A percentile compares a stretch with the other conserved stretches of the same genome.
These are phyloP conservation scores for Ramichloridium luteum DNA, from an alignment of 2,329 filamentous ascomycete species.

Conservation along the genomic window DNA sequence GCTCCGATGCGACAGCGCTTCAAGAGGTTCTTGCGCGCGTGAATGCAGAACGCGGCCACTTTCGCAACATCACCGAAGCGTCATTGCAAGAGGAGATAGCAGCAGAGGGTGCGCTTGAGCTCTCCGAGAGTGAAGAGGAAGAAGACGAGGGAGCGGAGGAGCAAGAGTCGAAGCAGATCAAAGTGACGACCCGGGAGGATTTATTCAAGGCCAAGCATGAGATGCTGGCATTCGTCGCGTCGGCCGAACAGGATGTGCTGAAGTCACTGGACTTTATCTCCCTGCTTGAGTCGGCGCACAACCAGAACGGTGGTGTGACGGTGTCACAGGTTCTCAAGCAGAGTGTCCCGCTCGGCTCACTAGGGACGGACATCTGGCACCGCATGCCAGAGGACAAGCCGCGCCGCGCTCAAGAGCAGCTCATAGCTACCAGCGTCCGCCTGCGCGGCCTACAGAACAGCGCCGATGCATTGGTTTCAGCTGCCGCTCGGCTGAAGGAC, in stretches of 20 bases:
- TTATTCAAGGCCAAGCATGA: constrained; percentile 29
- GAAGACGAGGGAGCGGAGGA: constrained; percentile 30
- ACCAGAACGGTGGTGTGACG: constrained; percentile 57
- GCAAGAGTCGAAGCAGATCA: constrained; percentile 6
- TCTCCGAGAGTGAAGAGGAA: constrained; percentile 35
- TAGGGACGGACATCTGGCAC: constrained; percentile 53
- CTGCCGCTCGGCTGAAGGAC: constrained; percentile 58
- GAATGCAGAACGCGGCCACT: constrained; percentile 65
- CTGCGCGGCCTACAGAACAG: constrained; percentile 64
- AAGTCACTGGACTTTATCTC: constrained; percentile 73
- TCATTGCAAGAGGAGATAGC: constrained; percentile 58
- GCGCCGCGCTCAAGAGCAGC: constrained; percentile 26
- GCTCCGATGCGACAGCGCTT: constrained; percentile 49
- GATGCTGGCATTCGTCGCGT: constrained; percentile 28
- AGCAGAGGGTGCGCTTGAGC: constrained; percentile 29
- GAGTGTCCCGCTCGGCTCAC: constrained; percentile 56
- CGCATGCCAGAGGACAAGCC: constrained; percentile 46
- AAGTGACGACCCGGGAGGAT: constrained; percentile 24
- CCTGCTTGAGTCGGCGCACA: constrained; percentile 59
- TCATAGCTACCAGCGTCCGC: constrained; percentile 57
- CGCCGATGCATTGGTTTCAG: constrained; percentile 59
- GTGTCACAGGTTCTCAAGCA: constrained; percentile 60
- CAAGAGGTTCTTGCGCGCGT: constrained; percentile 67
- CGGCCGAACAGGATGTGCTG: constrained; percentile 46
- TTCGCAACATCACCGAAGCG: constrained; percentile 66